Evolutionary conservation across 441 rosid species (phyloP).

Genomic region (Brassica hybrid): DNA sequence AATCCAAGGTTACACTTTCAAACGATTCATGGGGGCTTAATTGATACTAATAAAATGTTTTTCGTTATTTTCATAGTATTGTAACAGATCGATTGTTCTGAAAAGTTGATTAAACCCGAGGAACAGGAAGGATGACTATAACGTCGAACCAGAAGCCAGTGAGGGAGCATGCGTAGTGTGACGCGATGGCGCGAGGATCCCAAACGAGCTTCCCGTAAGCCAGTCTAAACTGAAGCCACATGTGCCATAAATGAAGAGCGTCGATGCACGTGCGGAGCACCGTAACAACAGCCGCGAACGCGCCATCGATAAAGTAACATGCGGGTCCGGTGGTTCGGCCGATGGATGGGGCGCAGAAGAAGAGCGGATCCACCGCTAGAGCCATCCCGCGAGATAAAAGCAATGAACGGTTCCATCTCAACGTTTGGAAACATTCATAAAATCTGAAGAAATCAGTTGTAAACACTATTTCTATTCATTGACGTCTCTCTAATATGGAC

Average conservation of each 20-base stretch:
- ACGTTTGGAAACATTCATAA: too few species aligned
- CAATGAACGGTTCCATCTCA: conserved; percentile 62
- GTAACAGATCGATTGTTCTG: conserved; percentile 1
- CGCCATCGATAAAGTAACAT: conserved; percentile 62
- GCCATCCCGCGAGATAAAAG: conserved; percentile 68
- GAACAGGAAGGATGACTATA: conserved; percentile 72
- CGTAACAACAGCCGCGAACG: conserved; percentile 58
- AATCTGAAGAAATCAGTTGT: too few species aligned
- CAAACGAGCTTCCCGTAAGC: conserved; percentile 82
- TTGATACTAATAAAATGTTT: neutral
- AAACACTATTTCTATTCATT: too few species aligned
- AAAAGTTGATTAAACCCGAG: conserved; percentile 55
- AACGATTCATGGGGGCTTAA: neutral
- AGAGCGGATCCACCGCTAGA: conserved; percentile 70
- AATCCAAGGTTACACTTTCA: too few species aligned
- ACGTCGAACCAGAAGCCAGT: conserved; percentile 76
- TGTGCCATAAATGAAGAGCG: conserved; percentile 56
- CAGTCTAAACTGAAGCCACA: conserved; percentile 76
- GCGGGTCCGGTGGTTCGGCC: conserved; percentile 52
- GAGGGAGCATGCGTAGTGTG: conserved; percentile 59
- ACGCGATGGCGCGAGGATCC: conserved; percentile 73
- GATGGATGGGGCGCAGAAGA: conserved; percentile 66
- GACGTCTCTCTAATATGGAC: too few species aligned
- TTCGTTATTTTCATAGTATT: neutral
- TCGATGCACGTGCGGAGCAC: conserved; percentile 61